These are phyloP conservation scores for Arthrinium phaeospermum DNA, from an alignment of 2,329 filamentous ascomycete genomes.

Conservation along the genomic window DNA sequence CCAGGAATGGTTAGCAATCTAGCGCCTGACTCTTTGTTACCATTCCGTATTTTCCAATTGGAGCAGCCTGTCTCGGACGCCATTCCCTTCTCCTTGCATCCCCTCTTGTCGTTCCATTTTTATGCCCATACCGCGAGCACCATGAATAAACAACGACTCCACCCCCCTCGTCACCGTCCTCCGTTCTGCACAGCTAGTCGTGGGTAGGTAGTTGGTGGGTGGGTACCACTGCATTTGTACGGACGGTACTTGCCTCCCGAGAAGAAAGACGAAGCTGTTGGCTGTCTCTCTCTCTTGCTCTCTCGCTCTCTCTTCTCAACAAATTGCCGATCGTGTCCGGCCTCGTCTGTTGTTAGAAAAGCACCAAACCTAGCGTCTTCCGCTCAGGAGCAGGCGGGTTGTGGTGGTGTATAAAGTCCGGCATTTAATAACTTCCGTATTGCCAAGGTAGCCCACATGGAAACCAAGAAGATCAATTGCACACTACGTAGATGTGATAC, in stretches of 20 bases:
- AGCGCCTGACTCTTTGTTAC: slow-evolving; percentile 2
- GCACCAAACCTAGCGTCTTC: neutral
- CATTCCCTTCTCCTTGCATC: neutral
- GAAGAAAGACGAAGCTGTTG: neutral
- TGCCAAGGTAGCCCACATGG: neutral
- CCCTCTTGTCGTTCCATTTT: neutral
- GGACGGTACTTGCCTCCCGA: neutral
- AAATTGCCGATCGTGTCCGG: neutral
- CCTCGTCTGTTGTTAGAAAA: neutral
- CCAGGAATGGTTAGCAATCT: neutral
- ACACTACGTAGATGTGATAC: slow-evolving; percentile 5
- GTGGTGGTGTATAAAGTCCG: too few species aligned
- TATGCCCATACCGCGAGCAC: neutral
- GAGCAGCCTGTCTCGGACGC: slow-evolving; percentile 1
- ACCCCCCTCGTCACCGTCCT: neutral
- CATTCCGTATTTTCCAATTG: slow-evolving; percentile 1
- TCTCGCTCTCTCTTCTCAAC: neutral
- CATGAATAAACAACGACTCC: neutral
- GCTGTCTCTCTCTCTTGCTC: neutral
- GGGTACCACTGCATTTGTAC: neutral
- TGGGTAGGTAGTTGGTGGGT: neutral
- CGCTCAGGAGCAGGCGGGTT: too few species aligned
- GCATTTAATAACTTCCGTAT: neutral
- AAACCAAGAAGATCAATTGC: neutral
- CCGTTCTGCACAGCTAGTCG: neutral